Conservation (phyloP, 805 yeast genomes). For the Suhomyces vadensis region DNA sequence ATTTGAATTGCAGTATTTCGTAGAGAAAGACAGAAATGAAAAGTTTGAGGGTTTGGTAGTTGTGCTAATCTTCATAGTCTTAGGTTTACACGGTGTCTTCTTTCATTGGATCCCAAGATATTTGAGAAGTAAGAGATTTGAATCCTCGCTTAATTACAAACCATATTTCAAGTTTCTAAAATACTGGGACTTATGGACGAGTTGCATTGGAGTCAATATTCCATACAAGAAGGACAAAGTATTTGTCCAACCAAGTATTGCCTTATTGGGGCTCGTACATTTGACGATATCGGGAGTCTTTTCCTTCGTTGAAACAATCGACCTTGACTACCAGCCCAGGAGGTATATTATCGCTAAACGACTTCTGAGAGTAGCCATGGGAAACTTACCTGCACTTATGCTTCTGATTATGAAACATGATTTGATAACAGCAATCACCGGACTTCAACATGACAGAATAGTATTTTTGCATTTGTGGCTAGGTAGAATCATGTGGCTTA, state of each 20-base stretch:
- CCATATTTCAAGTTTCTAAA: slow-evolving; percentile 29
- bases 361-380: slow-evolving; percentile 40
- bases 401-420: slow-evolving; percentile 43
- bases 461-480: slow-evolving; percentile 46
- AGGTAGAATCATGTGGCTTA: slow-evolving; percentile 39
- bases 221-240: slow-evolving; percentile 18
- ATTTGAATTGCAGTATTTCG: slow-evolving; percentile 37
- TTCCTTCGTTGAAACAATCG: slow-evolving; percentile 32
- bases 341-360: slow-evolving; percentile 45
- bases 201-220: slow-evolving; percentile 23
- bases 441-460: slow-evolving; percentile 43
- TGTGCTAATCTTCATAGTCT: slow-evolving; percentile 22
- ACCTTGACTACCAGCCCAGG: slow-evolving; percentile 40
- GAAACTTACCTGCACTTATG: slow-evolving; percentile 40
- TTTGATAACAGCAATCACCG: slow-evolving; percentile 38
- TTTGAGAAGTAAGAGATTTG: slow-evolving; percentile 26
- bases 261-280: slow-evolving; percentile 28
- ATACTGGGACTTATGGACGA: slow-evolving; percentile 29
- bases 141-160: slow-evolving; percentile 14
- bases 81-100: slow-evolving; percentile 41
- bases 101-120: slow-evolving; percentile 44
- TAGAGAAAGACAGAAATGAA: slow-evolving; percentile 38
- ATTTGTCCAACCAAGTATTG: slow-evolving; percentile 45
- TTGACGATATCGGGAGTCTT: slow-evolving; percentile 31
- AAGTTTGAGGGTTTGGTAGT: slow-evolving; percentile 39